A percentile compares a stretch with the other conserved stretches of the same genome.
phyloP scores from a whole-genome alignment of 306 rosid genomes.

The Lablab purpureus region DNA sequence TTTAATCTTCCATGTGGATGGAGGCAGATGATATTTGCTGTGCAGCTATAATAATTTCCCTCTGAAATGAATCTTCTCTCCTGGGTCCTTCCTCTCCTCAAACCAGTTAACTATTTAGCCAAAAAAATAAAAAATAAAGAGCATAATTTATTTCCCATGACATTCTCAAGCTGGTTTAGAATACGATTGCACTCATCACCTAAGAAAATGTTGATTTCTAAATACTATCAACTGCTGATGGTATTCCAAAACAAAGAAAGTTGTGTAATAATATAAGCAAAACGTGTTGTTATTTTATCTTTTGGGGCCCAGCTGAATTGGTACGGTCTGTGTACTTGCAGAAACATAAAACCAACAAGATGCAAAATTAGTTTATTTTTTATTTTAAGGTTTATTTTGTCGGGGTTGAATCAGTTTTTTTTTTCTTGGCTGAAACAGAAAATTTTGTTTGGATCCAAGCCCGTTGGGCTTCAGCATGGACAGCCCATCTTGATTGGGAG shows the following conservation, averaged over 20 bases:
- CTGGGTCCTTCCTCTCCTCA: not conserved
- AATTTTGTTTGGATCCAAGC: not conserved
- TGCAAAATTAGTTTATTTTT: not conserved
- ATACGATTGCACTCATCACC: not conserved
- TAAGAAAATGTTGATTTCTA: not conserved
- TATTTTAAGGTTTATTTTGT: not conserved
- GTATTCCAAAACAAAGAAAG: conserved; percentile 4
- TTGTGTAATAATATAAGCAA: not conserved
- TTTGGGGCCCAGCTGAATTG: conserved; percentile 6
- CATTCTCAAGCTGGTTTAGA: not conserved
- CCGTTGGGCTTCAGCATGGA: not conserved
- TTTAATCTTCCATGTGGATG: not conserved
- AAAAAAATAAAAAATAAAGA: not conserved
- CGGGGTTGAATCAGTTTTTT: not conserved
- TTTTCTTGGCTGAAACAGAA: not conserved
- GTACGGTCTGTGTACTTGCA: conserved; percentile 38
- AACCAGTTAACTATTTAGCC: not conserved
- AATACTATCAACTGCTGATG: not conserved
- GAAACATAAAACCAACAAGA: not conserved
- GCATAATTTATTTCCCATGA: not conserved
- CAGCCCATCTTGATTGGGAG: not conserved
- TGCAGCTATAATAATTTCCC: no score
- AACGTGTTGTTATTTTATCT: conserved; percentile 6
- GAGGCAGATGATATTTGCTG: not conserved
- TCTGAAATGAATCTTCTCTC: no score